A percentile compares a stretch with the other conserved stretches of the same genome.
Evolutionary conservation across 2,329 filamentous ascomycete species (phyloP).

Genomic region (Cercospora sp.): DNA sequence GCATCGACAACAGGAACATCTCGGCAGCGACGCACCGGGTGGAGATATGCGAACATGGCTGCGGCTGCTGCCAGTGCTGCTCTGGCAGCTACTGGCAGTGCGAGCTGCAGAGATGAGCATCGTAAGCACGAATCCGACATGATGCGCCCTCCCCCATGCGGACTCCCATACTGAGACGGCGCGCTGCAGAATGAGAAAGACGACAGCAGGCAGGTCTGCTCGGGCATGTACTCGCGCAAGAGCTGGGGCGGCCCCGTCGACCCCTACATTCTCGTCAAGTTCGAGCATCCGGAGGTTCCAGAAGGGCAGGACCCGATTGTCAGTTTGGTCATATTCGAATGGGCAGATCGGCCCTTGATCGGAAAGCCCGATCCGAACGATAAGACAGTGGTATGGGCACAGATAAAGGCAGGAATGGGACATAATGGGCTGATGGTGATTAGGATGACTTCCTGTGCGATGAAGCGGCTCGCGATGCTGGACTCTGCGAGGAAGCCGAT

Average conservation of each 20-base stretch:
- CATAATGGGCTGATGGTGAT: conserved; percentile 23
- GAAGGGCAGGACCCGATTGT: conserved; percentile 70
- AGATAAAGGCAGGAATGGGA: neutral
- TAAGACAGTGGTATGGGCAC: conserved; percentile 9
- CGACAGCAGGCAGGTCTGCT: conserved; percentile 77
- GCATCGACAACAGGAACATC: neutral
- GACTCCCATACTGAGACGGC: conserved; percentile 17
- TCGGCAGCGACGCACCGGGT: neutral
- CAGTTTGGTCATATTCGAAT: conserved; percentile 90
- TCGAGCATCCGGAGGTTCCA: conserved; percentile 59
- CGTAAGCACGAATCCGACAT: conserved; percentile 28
- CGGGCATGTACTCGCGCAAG: conserved; percentile 90
- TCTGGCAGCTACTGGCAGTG: conserved; percentile 32
- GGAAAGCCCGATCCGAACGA: conserved; percentile 62
- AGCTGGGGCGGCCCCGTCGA: conserved; percentile 86
- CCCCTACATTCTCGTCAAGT: conserved; percentile 85
- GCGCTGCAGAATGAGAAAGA: conserved; percentile 69
- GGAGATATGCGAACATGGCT: conserved; percentile 35
- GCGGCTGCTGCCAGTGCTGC: conserved; percentile 33
- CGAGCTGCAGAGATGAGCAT: conserved; percentile 37
- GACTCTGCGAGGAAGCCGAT: conserved; percentile 74
- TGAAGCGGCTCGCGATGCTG: conserved; percentile 64
- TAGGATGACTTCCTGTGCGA: conserved; percentile 75
- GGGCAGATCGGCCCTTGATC: conserved; percentile 78
- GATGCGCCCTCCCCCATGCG: neutral